Percentiles rank a stretch among this genome's conserved stretches.
Evolutionary conservation across 2,329 filamentous ascomycete species (phyloP).

Genomic region (Paramyrothecium sp.): DNA sequence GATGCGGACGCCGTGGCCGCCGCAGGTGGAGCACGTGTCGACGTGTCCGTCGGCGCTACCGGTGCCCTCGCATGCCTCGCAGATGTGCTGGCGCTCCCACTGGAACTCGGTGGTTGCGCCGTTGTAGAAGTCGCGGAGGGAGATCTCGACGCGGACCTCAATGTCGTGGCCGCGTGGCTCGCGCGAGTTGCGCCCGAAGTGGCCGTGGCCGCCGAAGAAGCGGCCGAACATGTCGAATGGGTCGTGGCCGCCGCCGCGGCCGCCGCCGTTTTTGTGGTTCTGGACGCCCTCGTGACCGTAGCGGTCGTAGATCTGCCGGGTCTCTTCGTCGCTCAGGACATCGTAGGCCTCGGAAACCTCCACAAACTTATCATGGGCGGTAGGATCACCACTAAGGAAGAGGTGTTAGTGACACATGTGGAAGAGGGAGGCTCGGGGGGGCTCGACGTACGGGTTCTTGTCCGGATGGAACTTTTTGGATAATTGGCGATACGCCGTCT

Average conservation of each 20-base stretch:
- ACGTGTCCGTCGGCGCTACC: constrained; percentile 82
- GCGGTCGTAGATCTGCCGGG: constrained; percentile 88
- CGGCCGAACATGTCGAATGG: constrained; percentile 95
- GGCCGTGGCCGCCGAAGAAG: constrained; percentile 91
- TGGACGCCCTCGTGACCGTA: constrained; percentile 90
- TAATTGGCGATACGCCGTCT: constrained; percentile 85
- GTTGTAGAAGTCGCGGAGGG: constrained; percentile 89
- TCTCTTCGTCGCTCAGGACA: constrained; percentile 74
- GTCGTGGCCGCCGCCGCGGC: constrained; percentile 67
- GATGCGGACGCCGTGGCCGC: constrained; percentile 79
- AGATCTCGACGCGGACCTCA: constrained; percentile 77
- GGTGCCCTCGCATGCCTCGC: constrained; percentile 83
- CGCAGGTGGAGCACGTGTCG: constrained; percentile 74
- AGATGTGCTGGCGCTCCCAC: constrained; percentile 93
- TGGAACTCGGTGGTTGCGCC: constrained; percentile 83
- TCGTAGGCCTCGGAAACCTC: constrained; percentile 95
- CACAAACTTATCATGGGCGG: constrained; percentile 88
- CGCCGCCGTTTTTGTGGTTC: constrained; percentile 71
- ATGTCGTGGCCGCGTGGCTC: constrained; percentile 84
- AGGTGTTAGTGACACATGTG: constrained; percentile 1
- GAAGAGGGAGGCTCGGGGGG: neutral
- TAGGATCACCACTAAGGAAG: constrained; percentile 64
- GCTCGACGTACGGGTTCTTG: constrained; percentile 80
- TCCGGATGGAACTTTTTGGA: constrained; percentile 97
- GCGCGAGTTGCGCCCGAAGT: constrained; percentile 71